These are phyloP conservation scores for Solanum pinnatisectum DNA, from an alignment of 257 asterid species.

Conservation along the genomic window DNA sequence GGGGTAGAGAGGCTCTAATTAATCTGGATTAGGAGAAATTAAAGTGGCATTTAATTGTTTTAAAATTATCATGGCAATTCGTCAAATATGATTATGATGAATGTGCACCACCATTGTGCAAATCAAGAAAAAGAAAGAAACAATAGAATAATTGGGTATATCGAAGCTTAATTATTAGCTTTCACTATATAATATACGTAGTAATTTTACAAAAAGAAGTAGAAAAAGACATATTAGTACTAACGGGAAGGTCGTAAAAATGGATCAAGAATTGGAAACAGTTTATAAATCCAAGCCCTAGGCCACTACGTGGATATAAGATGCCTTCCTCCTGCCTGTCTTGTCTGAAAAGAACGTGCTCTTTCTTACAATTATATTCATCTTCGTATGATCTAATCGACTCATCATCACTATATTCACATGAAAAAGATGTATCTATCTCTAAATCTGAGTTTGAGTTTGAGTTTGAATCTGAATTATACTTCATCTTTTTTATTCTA, in stretches of 20 bases:
- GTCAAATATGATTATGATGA: background rate
- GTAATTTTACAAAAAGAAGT: background rate
- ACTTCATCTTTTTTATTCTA: background rate
- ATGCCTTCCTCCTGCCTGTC: background rate
- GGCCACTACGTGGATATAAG: background rate
- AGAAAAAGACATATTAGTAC: background rate
- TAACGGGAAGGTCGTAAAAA: background rate
- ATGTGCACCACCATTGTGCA: background rate
- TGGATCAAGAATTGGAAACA: background rate
- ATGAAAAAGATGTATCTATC: background rate
- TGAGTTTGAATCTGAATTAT: background rate
- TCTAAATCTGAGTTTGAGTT: too few relatives aligned
- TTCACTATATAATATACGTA: background rate
- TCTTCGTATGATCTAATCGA: background rate
- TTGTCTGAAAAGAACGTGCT: background rate
- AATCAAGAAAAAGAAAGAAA: background rate
- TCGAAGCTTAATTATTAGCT: background rate
- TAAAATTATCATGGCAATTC: background rate
- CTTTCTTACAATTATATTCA: background rate
- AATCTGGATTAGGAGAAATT: background rate
- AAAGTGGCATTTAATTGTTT: background rate
- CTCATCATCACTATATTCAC: background rate
- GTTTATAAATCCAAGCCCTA: background rate
- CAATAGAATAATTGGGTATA: background rate
- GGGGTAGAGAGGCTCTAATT: background rate